Evolutionary conservation across 306 rosid species (phyloP), one percentile per base, ranked within the genome.

Genomic region (Dalbergia oliveri): DNA sequence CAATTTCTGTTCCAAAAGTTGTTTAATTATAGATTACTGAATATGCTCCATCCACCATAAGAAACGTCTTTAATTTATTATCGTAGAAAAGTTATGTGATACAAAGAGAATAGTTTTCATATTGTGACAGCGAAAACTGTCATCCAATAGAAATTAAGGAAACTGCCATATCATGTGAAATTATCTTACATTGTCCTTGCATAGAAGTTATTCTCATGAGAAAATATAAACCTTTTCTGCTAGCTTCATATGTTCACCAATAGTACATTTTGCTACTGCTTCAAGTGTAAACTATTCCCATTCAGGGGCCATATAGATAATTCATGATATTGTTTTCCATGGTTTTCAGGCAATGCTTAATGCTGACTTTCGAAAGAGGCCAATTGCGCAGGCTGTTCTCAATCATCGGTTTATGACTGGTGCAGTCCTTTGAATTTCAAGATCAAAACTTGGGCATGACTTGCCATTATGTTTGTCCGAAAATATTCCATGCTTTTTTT

Each of bases 281-380:
- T 23, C 59, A 49, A 47, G 15, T 5, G 54, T 71, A 39, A 60
- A 60, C 33, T 51, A 33, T n/a, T 67, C 57, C 21, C 57, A 67
- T 35, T 67, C 11, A 66, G 76, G 18, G 12, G 54, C 23, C 71
- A 12, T 44, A 19, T 18, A 9, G 18, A 35, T 66, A 63, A 26
- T 75, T 79, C 12, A 76, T 44, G 54, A 11, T 73, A 67, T 26
- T 65, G 70, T 66, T 79, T n/a, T 80, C 15, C 51, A 50, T 75
- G 70, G 77, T 79, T 72, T 84, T 31, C 84, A 94, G 98, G 97
- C 92, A 63, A 94, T 94, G 97, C 85, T 92, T 75, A 90, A 93
- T 85, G 86, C 97, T 35, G 97, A 94, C 70, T 91, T 89, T 79
- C 92, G 95, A 18, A 88, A 86, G 78, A 87, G 97, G 37, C 99